Base-by-base conservation (phyloP, 225 moss, liverwort and hornwort genomes). In the Polytrichum formosum region DNA sequence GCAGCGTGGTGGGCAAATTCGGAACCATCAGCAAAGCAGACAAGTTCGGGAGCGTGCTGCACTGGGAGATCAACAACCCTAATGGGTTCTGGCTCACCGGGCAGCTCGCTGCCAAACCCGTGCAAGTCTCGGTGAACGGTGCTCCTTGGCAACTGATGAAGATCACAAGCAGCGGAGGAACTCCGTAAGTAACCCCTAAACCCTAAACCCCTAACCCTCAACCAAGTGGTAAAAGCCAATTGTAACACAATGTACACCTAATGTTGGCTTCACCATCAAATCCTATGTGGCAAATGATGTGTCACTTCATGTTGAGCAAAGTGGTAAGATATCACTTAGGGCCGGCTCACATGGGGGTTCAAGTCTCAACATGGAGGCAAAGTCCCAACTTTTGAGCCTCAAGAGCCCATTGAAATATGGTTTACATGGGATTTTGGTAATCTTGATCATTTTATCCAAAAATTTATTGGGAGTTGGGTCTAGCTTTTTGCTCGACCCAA, bases 71-170 rank as follows among this genome's bases (percentile, higher is more conserved):
- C 63, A 33, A 61, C 28, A 69, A 75, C 35, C 75, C 75, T 7
- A 75, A 75, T 55, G 75, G 75, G 9, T 75, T 75, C 63, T 68
- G 26, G 28, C 75, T 75, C 6, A 63, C 62, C 1, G 75, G 75
- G 63, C 46, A 75, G 54, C 18, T 63, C 0, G 2, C 1, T 18
- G 26, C 68, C 9, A 61, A 69, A 28, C 63, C 68, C 31, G 54
- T 63, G 27, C n/a, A 16, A 10, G 55, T 75, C 5, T 27, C 61
- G 18, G 68, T 23, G 30, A 54, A 54, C 23, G 62, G 35, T 16
- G 18, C 6, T 17, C 54, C 75, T 1, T 75, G 75, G 75, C 59
- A 53, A 20, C 54, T 75, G 28, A 6, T 62, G n/a, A 26, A 54
- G 68, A 55, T 75, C 54, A 75, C 75, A 16, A 69, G 68, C 62